phyloP scores from a whole-genome alignment of 1,139 yeast genomes.

The Lizanozyma gosingica region DNA sequence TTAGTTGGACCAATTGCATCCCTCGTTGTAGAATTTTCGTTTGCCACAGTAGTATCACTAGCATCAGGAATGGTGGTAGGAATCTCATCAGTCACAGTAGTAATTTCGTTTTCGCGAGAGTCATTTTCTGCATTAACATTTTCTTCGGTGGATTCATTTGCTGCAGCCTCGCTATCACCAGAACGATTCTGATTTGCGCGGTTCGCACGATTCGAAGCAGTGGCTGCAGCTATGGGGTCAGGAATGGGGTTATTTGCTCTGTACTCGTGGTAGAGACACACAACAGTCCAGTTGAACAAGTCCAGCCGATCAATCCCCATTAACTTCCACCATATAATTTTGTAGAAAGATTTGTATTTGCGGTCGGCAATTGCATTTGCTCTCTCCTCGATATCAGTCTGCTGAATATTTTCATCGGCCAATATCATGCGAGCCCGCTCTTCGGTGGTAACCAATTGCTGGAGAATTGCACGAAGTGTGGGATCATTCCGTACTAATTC shows the following conservation, averaged over 20 bases:
- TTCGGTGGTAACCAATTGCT: slow-evolving; percentile 31
- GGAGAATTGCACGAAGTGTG: slow-evolving; percentile 28
- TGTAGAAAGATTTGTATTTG: slow-evolving; percentile 23
- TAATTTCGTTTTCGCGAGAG: not conserved
- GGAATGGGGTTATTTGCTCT: slow-evolving; percentile 3
- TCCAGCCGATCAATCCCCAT: slow-evolving; percentile 46
- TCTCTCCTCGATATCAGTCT: slow-evolving; percentile 30
- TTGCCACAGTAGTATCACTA: not conserved
- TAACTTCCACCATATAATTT: slow-evolving; percentile 40
- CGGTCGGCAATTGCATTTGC: slow-evolving; percentile 31
- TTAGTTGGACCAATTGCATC: no score
- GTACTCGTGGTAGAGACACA: slow-evolving; percentile 23
- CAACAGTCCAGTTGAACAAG: slow-evolving; percentile 44
- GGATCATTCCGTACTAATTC: slow-evolving; percentile 35
- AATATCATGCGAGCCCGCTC: slow-evolving; percentile 31
- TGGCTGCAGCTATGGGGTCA: not conserved
- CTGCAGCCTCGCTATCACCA: slow-evolving; percentile 3
- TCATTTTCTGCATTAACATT: not conserved
- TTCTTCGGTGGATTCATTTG: not conserved
- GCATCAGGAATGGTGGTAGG: not conserved
- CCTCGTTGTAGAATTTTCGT: no score
- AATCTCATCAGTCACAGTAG: slow-evolving; percentile 1
- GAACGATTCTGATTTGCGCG: not conserved
- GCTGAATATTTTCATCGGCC: slow-evolving; percentile 16
- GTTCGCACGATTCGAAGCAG: not conserved